Conservation (phyloP, 2,329 filamentous ascomycete species). For the Stagonosporopsis vannaccii region DNA sequence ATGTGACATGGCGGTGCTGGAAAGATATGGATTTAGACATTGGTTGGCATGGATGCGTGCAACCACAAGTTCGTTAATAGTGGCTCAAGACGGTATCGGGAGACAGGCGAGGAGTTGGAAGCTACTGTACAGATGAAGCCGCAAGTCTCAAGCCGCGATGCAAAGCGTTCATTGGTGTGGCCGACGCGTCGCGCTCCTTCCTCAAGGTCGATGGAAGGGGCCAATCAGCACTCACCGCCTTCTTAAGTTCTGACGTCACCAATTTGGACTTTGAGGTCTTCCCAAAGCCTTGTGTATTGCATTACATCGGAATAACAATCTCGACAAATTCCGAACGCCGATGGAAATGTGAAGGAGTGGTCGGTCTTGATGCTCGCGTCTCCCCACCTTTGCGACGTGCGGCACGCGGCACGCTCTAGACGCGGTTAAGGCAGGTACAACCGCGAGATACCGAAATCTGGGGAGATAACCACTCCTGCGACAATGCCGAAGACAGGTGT, state of each 20-base stretch:
- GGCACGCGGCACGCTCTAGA: conserved; percentile 14
- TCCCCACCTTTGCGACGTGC: conserved; percentile 10
- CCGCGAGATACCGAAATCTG: conserved; percentile 17
- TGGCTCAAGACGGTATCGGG: background rate
- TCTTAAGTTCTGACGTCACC: background rate
- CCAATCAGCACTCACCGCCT: background rate
- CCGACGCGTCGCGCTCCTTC: conserved; percentile 4
- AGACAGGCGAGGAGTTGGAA: background rate
- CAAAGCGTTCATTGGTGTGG: background rate
- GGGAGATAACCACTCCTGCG: conserved; percentile 15
- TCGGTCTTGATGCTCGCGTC: conserved; percentile 13
- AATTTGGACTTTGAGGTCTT: background rate
- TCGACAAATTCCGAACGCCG: background rate
- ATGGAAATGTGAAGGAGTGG: background rate
- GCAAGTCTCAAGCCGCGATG: conserved; percentile 7
- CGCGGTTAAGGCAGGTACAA: conserved; percentile 20
- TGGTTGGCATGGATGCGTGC: background rate
- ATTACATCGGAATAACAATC: background rate
- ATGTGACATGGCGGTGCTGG: conserved; percentile 33
- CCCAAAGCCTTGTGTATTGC: background rate
- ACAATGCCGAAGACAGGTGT: conserved; percentile 24
- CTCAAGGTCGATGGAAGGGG: background rate
- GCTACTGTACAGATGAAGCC: conserved; percentile 6
- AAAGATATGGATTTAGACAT: conserved; percentile 17
- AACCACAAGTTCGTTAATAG: background rate